Conservation (phyloP, 768 basidiomycete genomes). For the Leccinum aurantiacum region DNA sequence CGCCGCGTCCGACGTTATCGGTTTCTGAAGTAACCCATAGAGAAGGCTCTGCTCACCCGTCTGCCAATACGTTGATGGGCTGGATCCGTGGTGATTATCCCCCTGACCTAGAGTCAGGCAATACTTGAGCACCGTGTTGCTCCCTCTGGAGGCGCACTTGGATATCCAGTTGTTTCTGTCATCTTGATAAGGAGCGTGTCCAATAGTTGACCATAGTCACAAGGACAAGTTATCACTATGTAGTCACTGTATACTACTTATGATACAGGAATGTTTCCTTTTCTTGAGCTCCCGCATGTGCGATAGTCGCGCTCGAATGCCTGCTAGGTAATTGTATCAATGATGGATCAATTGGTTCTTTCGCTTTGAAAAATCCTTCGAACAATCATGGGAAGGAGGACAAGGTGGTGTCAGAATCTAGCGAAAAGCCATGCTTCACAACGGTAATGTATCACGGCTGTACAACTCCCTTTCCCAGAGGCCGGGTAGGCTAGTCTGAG, state of each 20-base stretch:
- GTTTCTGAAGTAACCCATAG: neutral
- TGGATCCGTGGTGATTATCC: constrained; percentile 1
- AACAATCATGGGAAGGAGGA: neutral
- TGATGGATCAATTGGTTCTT: neutral
- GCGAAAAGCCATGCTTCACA: neutral
- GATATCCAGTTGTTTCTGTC: no score
- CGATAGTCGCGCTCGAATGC: no score
- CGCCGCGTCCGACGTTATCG: neutral
- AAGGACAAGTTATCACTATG: neutral
- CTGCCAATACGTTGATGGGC: neutral
- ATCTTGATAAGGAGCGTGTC: neutral
- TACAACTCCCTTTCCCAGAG: no score
- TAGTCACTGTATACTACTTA: no score
- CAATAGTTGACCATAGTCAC: neutral
- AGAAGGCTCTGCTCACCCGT: neutral
- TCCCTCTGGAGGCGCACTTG: neutral
- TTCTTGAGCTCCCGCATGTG: neutral
- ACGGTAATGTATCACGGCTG: neutral
- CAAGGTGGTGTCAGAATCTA: neutral
- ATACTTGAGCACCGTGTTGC: neutral
- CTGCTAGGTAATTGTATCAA: neutral
- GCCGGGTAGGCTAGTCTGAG: no score
- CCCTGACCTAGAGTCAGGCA: constrained; percentile 1
- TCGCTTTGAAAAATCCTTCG: neutral
- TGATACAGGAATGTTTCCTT: neutral